Evolutionary conservation across 176 grass and related monocot species (phyloP).

Genomic region (Elaeis guineensis): DNA sequence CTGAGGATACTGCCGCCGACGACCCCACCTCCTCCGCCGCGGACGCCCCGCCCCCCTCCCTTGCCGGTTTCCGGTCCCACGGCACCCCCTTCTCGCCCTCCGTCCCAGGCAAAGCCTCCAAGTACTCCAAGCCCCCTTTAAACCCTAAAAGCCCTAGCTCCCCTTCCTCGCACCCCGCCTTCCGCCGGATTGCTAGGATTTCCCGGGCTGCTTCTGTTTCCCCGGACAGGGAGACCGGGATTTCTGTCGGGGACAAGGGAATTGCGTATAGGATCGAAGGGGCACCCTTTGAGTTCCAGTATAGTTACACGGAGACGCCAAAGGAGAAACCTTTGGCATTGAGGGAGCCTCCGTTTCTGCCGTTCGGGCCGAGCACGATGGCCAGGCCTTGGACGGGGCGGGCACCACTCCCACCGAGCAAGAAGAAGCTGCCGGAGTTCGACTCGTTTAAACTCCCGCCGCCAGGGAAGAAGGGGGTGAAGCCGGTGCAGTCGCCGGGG

Average conservation of each 20-base stretch:
- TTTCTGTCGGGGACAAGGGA: constrained; percentile 57
- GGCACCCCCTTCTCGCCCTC: constrained; percentile 20
- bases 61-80: constrained; percentile 19
- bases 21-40: constrained; percentile 4
- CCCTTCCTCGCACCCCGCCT: constrained; percentile 30
- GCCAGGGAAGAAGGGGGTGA: constrained; percentile 75
- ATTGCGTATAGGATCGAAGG: constrained; percentile 53
- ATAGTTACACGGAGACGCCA: constrained; percentile 86
- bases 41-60: neutral
- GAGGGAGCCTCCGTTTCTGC: constrained; percentile 59
- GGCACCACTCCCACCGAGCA: constrained; percentile 70
- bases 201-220: neutral
- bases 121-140: constrained; percentile 21
- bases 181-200: constrained; percentile 11
- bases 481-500: constrained; percentile 70
- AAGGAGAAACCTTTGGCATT: constrained; percentile 63
- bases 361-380: constrained; percentile 64
- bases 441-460: constrained; percentile 76
- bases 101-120: constrained; percentile 16
- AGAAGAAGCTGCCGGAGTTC: constrained; percentile 78
- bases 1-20: neutral
- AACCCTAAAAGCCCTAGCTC: neutral
- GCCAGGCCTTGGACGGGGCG: constrained; percentile 79
- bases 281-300: constrained; percentile 92
- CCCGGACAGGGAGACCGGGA: constrained; percentile 32